Evolutionary conservation across 129 eudicot genomes (phyloP).

Genomic region (Dittrichia graveolens): DNA sequence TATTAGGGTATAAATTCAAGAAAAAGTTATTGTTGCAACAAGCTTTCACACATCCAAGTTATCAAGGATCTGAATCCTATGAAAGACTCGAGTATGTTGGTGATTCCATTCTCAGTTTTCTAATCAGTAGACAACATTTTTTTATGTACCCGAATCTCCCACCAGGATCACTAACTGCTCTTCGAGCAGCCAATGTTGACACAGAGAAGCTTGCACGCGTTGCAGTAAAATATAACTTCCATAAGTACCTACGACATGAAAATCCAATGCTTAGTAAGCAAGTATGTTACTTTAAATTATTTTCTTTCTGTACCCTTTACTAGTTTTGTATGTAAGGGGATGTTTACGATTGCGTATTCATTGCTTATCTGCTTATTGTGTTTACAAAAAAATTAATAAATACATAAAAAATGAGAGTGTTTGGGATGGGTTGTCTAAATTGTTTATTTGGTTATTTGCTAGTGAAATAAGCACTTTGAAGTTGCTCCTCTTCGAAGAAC

Average conservation of each 20-base stretch:
- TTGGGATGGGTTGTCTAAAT: too few species aligned
- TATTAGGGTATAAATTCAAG: slow-evolving; percentile 64
- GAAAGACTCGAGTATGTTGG: slow-evolving; percentile 82
- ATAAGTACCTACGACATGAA: slow-evolving; percentile 53
- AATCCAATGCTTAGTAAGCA: slow-evolving; percentile 51
- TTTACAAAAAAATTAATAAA: too few species aligned
- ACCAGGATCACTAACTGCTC: slow-evolving; percentile 66
- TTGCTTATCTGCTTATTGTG: too few species aligned
- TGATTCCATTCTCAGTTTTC: slow-evolving; percentile 66
- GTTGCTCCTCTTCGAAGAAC: too few species aligned
- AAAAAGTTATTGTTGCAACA: slow-evolving; percentile 46
- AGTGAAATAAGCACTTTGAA: too few species aligned
- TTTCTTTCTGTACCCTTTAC: not conserved
- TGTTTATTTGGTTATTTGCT: too few species aligned
- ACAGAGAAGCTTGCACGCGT: slow-evolving; percentile 72
- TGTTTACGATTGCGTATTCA: too few species aligned
- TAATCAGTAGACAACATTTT: slow-evolving; percentile 62
- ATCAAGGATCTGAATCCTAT: slow-evolving; percentile 51
- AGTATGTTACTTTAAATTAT: slow-evolving; percentile 41
- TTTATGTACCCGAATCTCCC: slow-evolving; percentile 60
- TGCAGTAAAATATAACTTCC: slow-evolving; percentile 62
- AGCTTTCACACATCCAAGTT: slow-evolving; percentile 70
- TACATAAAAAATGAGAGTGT: too few species aligned
- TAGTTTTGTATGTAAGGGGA: not conserved
- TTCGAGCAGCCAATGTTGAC: slow-evolving; percentile 78